Evolutionary conservation across 768 basidiomycete genomes (phyloP), one percentile per base, ranked within the genome.

Genomic region (Pulveroboletus ravenelii): DNA sequence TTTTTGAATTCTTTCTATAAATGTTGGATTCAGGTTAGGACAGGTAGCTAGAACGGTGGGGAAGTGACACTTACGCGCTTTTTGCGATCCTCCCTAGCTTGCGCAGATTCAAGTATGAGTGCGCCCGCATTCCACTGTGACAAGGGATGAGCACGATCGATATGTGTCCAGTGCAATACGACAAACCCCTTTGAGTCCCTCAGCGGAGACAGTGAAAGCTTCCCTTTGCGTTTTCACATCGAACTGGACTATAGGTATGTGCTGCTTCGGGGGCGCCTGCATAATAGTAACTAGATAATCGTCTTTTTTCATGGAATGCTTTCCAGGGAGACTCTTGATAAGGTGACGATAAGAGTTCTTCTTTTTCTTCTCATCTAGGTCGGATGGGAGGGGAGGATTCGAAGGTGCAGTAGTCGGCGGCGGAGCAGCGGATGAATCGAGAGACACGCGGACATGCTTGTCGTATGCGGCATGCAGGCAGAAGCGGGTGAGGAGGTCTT

Each of bases 231-330:
- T 87, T 59, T 73, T 76, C 37, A 62, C 60, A 65, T 88, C 87
- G 60, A 90, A 87, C 13, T 74, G 77, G 30, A 63, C 63, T 53
- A 90, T 85, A 43, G 71, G 69, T 48, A 81, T 76, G 51, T 78
- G 78, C 60, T 88, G 85, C 64, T 89, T 89, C 51, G 84, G 81
- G 5, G 87, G 87, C 10, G 75, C 73, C 57, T 78, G 74, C 73
- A 89, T 86, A 55, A 80, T 80, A 1, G 70, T 80, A 35, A 74
- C 75, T 44, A 90, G 67, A 66, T 80, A 87, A 52, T 85, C 81
- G 58, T 90, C 87, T 65, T 85, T 90, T 72, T 87, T 88, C 75
- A 79, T 74, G 27, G 87, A 85, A 56, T 89, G 87, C 65, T 89
- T 89, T 52, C 87, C 87, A 54, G 86, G 86, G 41, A 85, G 73